Evolutionary conservation across 2,329 filamentous ascomycete species (phyloP).

Genomic region (Atkinsonella texensis): DNA sequence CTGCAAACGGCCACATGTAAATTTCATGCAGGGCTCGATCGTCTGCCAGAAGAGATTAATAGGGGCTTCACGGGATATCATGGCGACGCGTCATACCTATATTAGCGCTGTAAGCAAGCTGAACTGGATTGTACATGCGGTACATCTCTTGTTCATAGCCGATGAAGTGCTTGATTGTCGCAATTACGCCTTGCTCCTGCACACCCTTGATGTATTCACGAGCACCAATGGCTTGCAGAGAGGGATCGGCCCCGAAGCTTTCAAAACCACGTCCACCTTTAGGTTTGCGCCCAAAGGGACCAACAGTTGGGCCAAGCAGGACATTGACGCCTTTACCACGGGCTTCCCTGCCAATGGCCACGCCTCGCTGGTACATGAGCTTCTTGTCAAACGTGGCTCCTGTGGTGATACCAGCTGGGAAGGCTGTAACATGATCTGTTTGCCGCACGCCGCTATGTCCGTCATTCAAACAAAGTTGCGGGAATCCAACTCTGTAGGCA

Average conservation of each 20-base stretch:
- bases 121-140: conserved; percentile 42
- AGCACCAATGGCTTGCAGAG: conserved; percentile 64
- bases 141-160: conserved; percentile 53
- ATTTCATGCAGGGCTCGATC: conserved; percentile 63
- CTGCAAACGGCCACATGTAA: conserved; percentile 78
- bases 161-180: conserved; percentile 44
- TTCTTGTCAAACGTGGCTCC: conserved; percentile 66
- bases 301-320: conserved; percentile 58
- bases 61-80: too few relatives aligned
- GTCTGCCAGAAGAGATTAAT: conserved; percentile 24
- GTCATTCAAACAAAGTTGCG: conserved; percentile 61
- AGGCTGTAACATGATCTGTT: conserved; percentile 65
- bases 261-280: conserved; percentile 67
- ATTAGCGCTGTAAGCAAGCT: conserved; percentile 53
- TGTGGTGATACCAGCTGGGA: conserved; percentile 66
- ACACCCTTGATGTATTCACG: conserved; percentile 67
- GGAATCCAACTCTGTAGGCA: conserved; percentile 56
- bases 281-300: conserved; percentile 60
- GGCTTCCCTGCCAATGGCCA: conserved; percentile 58
- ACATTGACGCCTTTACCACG: conserved; percentile 63
- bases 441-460: conserved; percentile 58
- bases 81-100: conserved; percentile 42
- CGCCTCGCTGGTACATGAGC: conserved; percentile 55
- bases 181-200: conserved; percentile 44
- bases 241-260: conserved; percentile 58